Base-by-base conservation (phyloP, 148 eudicot species). In the Salicornia ramosissima region DNA sequence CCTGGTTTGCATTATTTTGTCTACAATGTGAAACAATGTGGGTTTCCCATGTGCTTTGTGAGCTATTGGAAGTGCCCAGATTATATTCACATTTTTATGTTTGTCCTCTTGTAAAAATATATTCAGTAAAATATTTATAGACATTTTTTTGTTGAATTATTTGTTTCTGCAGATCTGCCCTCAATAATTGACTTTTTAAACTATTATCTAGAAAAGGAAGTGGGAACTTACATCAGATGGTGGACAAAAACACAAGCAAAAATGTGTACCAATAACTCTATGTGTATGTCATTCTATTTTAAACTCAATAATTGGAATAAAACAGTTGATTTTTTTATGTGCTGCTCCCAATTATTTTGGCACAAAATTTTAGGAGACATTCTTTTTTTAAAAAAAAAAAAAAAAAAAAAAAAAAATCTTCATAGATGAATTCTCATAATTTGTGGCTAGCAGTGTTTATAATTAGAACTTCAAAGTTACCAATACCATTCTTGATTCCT, bases 41-140 rank as follows among this genome's bases (percentile, higher is more conserved):
- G 21, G 43, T 36, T 51, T 30, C 19, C 36, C 78, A 75, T 68
- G 77, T 75, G 78, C 54, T 55, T 65, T 12, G 52, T 73, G 68
- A 34, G 31, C 54, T 30, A 63, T 71, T 50, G 60, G 58, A 2
- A 22, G 13, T 39, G 2, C n/a, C n/a, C 21, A 6, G 39, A 9
- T 1, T 7, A 30, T 57, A 19, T 73, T 51, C 43, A 51, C n/a
- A 14, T 25, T 61, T 49, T 69, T 64, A 10, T 2, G 10, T 2
- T 68, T 62, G 78, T 61, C 78, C 14, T 62, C 18, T 69, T 61
- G 8, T 59, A 19, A 18, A n/a, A 13, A 29, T 14, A 53, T 5
- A 18, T 34, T 21, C 28, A 47, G 30, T 69, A 25, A 55, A 47
- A 26, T 21, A 29, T 42, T 12, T 39, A 63, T 34, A 6, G 51